Percentiles rank a stretch among this genome's conserved stretches.
Evolutionary conservation across 2,329 filamentous ascomycete genomes (phyloP).

Genomic region (Thelonectria discophora): DNA sequence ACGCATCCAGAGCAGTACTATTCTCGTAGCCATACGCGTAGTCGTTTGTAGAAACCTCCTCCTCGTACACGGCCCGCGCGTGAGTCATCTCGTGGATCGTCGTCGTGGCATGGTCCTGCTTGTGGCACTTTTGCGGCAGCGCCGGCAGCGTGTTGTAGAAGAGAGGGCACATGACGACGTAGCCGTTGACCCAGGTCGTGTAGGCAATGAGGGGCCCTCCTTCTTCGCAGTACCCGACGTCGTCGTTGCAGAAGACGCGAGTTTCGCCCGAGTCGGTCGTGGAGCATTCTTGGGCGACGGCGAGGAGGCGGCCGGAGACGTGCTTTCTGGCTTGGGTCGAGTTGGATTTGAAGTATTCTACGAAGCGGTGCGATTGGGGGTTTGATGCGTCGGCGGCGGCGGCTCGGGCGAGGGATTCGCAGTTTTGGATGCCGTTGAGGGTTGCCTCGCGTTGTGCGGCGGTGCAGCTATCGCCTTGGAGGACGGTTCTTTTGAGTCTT

Average conservation of each 20-base stretch:
- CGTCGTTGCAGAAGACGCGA: conserved; percentile 15
- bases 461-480: conserved; percentile 17
- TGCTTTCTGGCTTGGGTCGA: conserved; percentile 27
- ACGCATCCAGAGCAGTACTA: conserved; percentile 27
- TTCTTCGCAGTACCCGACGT: conserved; percentile 24
- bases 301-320: conserved; percentile 29
- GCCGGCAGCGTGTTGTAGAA: conserved; percentile 27
- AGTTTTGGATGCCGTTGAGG: conserved; percentile 22
- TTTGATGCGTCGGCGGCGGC: conserved; percentile 29
- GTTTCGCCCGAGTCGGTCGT: conserved; percentile 21
- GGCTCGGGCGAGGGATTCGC: conserved; percentile 28
- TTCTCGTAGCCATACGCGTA: conserved; percentile 37
- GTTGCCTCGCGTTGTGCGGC: conserved; percentile 20
- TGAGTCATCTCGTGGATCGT: conserved; percentile 36
- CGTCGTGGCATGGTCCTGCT: conserved; percentile 34
- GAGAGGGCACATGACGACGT: conserved; percentile 29
- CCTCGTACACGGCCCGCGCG: conserved; percentile 27
- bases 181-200: conserved; percentile 35
- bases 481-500: conserved; percentile 12
- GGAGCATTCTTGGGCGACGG: conserved; percentile 31
- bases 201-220: conserved; percentile 31
- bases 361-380: conserved; percentile 23
- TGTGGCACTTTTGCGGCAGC: conserved; percentile 28
- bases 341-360: conserved; percentile 38
- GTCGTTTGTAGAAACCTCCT: conserved; percentile 27